Evolutionary conservation across 139 green algal genomes (phyloP), one percentile per base, ranked within the genome.

Genomic region (Coelastrella sp.): DNA sequence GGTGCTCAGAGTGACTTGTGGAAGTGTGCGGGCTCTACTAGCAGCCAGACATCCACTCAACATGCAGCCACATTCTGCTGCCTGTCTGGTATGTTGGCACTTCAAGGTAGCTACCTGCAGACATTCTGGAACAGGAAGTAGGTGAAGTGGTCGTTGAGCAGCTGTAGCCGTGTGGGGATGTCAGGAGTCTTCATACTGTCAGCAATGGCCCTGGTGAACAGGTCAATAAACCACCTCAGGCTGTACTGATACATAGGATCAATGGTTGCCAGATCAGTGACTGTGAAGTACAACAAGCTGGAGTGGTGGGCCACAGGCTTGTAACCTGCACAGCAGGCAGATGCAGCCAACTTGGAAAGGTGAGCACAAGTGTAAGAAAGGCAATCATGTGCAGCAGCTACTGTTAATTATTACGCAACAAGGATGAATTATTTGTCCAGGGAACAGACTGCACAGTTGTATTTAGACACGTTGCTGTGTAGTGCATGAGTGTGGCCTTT

Each of bases 101-200:
- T 5, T 12, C 4, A 7, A 70, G 19, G 22, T 7, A 27, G 89
- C 4, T 65, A 95, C 91, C 95, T 91, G 94, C 95, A 97, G 11
- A 97, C 95, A 78, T 97, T 97, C 87, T 94, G 84, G 91, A 95
- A 97, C 7, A 97, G 89, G 88, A 96, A 95, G 89, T 93, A 96
- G 0, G 94, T 96, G 91, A 96, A 96, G 93, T 96, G 90, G 73
- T 95, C 92, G 86, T 95, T 95, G 60, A 97, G 91, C 76, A 94
- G 85, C 82, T 95, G 88, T 82, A 97, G 93, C 63, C 95, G 87
- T 27, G 92, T 83, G 6, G 92, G 90, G 58, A 98, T 78, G 60
- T 96, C 94, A 49, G 96, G 93, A 8, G 60, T 92, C 60, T 92
- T 88, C 19, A 90, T 79, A 25, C 68, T 91, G 86, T 96, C 94